phyloP scores from a whole-genome alignment of 805 yeast species.

The Candida orba region DNA sequence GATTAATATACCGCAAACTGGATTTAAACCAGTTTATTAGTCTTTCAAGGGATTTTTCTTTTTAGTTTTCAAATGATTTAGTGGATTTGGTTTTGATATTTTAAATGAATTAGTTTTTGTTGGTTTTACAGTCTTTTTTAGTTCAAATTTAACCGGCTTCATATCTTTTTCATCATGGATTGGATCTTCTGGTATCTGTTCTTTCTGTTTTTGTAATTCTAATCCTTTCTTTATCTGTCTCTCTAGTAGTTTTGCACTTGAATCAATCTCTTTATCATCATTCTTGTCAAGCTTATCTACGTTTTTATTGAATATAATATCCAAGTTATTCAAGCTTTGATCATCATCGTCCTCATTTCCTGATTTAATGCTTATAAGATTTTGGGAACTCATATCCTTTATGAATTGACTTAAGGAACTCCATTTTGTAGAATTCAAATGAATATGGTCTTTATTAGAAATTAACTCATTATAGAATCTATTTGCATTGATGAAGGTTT shows the following conservation, averaged over 20 bases:
- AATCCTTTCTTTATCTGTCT: conserved; percentile 45
- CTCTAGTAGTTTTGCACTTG: conserved; percentile 35
- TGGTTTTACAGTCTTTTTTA: conserved; percentile 5
- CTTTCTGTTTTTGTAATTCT: conserved; percentile 8
- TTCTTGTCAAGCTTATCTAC: conserved; percentile 37
- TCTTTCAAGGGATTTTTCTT: not conserved
- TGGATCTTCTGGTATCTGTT: not conserved
- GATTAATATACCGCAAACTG: conserved; percentile 10
- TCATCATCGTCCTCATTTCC: conserved; percentile 24
- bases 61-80: conserved; percentile 7
- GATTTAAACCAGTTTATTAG: conserved; percentile 15
- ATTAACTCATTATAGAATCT: conserved; percentile 88
- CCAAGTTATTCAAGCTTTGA: conserved; percentile 31
- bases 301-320: conserved; percentile 45
- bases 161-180: not conserved
- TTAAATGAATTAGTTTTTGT: conserved; percentile 16
- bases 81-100: conserved; percentile 10
- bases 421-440: conserved; percentile 88
- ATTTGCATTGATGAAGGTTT: conserved; percentile 72
- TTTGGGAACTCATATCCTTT: conserved; percentile 47
- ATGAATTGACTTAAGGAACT: conserved; percentile 61
- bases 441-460: conserved; percentile 74
- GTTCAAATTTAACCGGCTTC: conserved; percentile 11
- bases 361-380: conserved; percentile 44
- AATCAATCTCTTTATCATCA: conserved; percentile 32